These are phyloP conservation scores for Cercospora sojina DNA, from an alignment of 2,329 filamentous ascomycete genomes.

Conservation along the genomic window DNA sequence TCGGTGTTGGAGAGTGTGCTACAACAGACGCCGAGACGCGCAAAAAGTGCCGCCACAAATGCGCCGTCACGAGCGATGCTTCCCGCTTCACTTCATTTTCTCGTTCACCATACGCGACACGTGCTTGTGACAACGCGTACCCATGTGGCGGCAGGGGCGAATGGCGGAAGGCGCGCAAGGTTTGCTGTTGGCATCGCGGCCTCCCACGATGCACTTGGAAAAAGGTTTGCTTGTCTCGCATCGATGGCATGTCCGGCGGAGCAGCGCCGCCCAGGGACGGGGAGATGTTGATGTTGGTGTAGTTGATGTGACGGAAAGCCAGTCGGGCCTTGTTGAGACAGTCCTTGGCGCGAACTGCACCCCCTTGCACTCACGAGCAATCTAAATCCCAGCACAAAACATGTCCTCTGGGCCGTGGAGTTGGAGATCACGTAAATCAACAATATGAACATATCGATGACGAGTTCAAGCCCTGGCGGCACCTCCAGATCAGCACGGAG, in stretches of 20 bases:
- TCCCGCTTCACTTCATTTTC: not conserved
- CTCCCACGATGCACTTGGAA: not conserved
- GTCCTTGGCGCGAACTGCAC: not conserved
- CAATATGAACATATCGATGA: not conserved
- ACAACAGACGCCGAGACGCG: slow-evolving; percentile 49
- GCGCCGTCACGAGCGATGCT: not conserved
- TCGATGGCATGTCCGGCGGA: not conserved
- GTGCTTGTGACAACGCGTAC: not conserved
- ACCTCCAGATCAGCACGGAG: not conserved
- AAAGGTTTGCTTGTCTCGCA: not conserved
- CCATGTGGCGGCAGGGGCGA: not conserved
- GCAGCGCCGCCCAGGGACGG: not conserved
- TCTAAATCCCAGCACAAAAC: not conserved
- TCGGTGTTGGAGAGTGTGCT: slow-evolving; percentile 46
- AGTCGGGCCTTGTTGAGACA: not conserved
- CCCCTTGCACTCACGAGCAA: not conserved
- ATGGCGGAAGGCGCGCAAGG: not conserved
- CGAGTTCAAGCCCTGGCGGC: not conserved
- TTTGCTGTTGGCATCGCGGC: not conserved
- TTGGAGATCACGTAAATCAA: not conserved
- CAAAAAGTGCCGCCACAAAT: not conserved
- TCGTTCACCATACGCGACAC: not conserved
- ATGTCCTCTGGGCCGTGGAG: not conserved
- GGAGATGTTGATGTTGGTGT: not conserved
- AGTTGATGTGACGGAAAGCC: not conserved